Evolutionary conservation across 139 green algal species (phyloP).

Genomic region (Mychonastes homosphaera): DNA sequence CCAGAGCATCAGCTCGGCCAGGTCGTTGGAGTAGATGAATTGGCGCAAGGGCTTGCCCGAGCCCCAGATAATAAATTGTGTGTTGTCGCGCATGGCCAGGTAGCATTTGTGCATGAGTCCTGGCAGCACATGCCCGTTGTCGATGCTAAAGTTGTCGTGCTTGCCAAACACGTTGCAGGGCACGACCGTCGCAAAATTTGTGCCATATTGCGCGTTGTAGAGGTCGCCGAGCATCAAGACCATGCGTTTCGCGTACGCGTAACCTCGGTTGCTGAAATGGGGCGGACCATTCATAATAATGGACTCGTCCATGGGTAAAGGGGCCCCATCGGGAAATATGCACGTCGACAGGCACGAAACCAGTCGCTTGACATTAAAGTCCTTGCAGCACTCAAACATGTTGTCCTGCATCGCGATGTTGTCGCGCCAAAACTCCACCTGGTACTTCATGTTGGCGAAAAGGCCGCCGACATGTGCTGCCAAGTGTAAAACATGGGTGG

Average conservation of each 20-base stretch:
- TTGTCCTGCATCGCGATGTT: conserved; percentile 48
- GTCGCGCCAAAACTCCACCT: conserved; percentile 37
- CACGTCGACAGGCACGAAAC: conserved; percentile 49
- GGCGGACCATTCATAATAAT: conserved; percentile 45
- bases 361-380: conserved; percentile 34
- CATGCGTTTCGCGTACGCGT: conserved; percentile 42
- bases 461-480: conserved; percentile 39
- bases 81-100: conserved; percentile 38
- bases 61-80: conserved; percentile 43
- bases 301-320: conserved; percentile 45
- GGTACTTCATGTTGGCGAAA: conserved; percentile 43
- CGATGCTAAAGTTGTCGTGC: conserved; percentile 61
- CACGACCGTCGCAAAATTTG: conserved; percentile 45
- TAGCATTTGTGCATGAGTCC: conserved; percentile 53
- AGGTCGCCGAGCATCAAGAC: conserved; percentile 39
- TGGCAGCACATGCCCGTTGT: conserved; percentile 55
- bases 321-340: conserved; percentile 47
- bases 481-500: conserved; percentile 42
- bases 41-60: conserved; percentile 44
- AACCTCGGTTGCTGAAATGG: conserved; percentile 40
- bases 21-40: conserved; percentile 45
- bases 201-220: conserved; percentile 43
- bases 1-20: conserved; percentile 45
- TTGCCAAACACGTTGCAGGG: conserved; percentile 68
- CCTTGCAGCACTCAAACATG: conserved; percentile 34